Evolutionary conservation across 2,329 filamentous ascomycete species (phyloP), one percentile per base, ranked within the genome.

Genomic region (Sclerotiophoma versabilis): DNA sequence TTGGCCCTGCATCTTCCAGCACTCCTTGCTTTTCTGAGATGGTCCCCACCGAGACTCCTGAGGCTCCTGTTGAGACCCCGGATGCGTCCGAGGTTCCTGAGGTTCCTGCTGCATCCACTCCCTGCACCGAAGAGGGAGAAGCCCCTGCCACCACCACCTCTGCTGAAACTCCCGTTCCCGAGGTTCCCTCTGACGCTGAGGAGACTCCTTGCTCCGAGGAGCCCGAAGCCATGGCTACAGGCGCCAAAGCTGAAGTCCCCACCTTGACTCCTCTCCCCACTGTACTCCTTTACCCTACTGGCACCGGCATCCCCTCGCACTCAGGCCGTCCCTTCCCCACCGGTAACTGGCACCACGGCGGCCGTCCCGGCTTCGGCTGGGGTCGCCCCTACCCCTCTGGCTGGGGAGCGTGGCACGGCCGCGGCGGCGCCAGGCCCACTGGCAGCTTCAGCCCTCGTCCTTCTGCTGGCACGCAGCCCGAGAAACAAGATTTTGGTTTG

Each of bases 321-420:
- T 42, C 39, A 37, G 41, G 23, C 17, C 38, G 38, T 46, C 55
- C 60, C 12, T 49, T 53, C 49, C 48, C 49, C 7, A 60, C 53
- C 12, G 45, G 34, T 5, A 45, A 43, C 19, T 34, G 52, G 57
- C 36, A 46, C 23, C 36, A 57, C 38, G 39, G 51, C 10, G 44
- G 38, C 29, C 44, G 46, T 20, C 59, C 54, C 9, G 55, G 60
- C 23, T 62, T 49, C 20, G 57, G 59, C 17, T 59, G 54, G 46
- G 62, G 63, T 7, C 61, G 59, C 23, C 60, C 64, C 19, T 54
- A 48, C 22, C 63, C 60, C 12, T 55, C 59, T 17, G 59, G 54
- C n/a, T 59, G 48, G 47, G 43, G 52, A n/a, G 19, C 44, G 38
- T 60, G 58, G 58, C 62, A 55, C 10, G 37, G 39, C 15, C 45